A percentile compares a stretch with the other conserved stretches of the same genome.
phyloP scores from a whole-genome alignment of 2,329 filamentous ascomycete genomes.

The Colletotrichum tabaci region DNA sequence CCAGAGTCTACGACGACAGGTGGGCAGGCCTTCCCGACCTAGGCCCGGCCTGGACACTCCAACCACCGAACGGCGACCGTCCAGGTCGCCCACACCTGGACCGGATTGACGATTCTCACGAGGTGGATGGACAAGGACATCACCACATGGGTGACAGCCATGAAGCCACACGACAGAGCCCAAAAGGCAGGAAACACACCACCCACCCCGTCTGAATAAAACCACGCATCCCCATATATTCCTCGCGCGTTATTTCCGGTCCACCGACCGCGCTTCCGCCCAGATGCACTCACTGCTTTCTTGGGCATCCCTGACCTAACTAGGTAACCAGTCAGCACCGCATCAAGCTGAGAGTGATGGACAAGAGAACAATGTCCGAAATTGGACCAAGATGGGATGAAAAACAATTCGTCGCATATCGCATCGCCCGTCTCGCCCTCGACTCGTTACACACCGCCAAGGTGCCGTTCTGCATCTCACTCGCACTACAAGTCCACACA shows the following conservation, averaged over 20 bases:
- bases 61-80: slow-evolving; percentile 10
- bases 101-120: not conserved
- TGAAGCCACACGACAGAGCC: not conserved
- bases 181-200: not conserved
- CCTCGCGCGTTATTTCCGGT: slow-evolving; percentile 7
- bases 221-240: slow-evolving; percentile 26
- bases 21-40: slow-evolving; percentile 9
- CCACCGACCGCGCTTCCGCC: not conserved
- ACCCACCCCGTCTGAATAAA: slow-evolving; percentile 7
- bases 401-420: too few relatives aligned
- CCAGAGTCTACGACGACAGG: not conserved
- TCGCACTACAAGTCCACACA: slow-evolving; percentile 29
- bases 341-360: too few relatives aligned
- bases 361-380: too few relatives aligned
- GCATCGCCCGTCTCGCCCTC: not conserved
- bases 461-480: slow-evolving; percentile 35
- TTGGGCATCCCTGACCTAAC: too few relatives aligned
- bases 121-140: slow-evolving; percentile 9
- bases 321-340: too few relatives aligned
- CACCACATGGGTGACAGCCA: slow-evolving; percentile 6
- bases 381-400: too few relatives aligned
- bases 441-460: slow-evolving; percentile 40
- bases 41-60: not conserved
- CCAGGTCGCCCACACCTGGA: slow-evolving; percentile 1
- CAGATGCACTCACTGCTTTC: too few relatives aligned